phyloP scores from a whole-genome alignment of 768 basidiomycete genomes.

The Lanmaoa pseudosensibilis region DNA sequence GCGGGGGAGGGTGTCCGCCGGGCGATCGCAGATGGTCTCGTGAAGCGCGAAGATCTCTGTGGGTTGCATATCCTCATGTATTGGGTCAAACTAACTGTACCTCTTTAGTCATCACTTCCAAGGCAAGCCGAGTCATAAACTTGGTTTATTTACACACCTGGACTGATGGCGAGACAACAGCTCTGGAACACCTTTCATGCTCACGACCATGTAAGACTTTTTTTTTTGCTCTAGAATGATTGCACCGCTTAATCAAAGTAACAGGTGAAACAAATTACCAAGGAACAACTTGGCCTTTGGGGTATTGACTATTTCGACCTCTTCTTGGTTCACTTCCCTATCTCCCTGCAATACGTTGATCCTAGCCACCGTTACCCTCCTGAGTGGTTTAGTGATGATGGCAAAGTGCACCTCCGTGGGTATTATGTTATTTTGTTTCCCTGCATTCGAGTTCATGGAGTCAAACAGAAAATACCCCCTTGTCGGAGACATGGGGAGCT shows the following conservation, averaged over 20 bases:
- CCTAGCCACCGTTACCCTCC: conserved; percentile 75
- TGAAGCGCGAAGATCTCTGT: conserved; percentile 88
- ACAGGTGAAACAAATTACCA: conserved; percentile 54
- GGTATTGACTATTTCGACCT: conserved; percentile 83
- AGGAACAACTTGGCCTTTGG: conserved; percentile 76
- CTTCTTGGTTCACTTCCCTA: conserved; percentile 83
- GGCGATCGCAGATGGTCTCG: conserved; percentile 77
- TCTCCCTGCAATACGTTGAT: conserved; percentile 79
- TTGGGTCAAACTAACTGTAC: neutral
- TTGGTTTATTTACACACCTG: neutral
- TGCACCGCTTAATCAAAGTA: neutral
- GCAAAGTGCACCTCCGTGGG: conserved; percentile 63
- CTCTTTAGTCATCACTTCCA: conserved; percentile 74
- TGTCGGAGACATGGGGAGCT: conserved; percentile 81
- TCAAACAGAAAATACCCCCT: conserved; percentile 56
- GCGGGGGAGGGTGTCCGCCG: conserved; percentile 75
- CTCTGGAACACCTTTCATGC: conserved; percentile 92
- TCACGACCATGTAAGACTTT: conserved; percentile 59
- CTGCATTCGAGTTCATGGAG: neutral
- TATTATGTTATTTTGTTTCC: neutral
- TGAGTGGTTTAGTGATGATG: conserved; percentile 78
- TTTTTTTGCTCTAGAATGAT: neutral
- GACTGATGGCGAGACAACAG: conserved; percentile 34
- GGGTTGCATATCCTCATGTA: conserved; percentile 30
- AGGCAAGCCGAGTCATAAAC: conserved; percentile 41